Evolutionary conservation across 495 filamentous ascomycete species (phyloP), one percentile per base, ranked within the genome.

Genomic region (Neurospora hispaniola): DNA sequence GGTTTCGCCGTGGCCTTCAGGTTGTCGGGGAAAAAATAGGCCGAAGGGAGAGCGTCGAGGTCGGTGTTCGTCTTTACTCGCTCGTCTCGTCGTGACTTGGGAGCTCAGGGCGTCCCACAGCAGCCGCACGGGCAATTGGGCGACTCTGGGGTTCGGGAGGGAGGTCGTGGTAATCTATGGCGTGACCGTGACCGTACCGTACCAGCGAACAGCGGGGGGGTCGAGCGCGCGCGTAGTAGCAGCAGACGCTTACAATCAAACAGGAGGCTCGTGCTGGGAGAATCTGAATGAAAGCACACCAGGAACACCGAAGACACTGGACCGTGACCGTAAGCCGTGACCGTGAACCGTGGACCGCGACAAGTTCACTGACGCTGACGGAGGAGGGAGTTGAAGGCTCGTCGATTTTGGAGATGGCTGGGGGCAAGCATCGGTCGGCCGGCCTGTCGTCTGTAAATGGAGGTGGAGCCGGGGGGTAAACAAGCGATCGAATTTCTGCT

Each of bases 381-480:
- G 71, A 71, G 68, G 74, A 79, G 75, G 77, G 74, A 77, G 76
- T 80, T 76, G 79, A 74, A 40, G 78, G 54, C 54, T 66, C 54
- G 75, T 76, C 79, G 78, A 74, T 74, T 71, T 72, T 73, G 70
- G 73, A 75, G 79, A 82, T 80, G 80, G 80, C 79, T 81, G 80
- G 81, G 76, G 75, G 54, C 54, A 74, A 77, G 78, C 80, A 82
- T 82, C 77, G 74, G 79, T 70, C 46, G 54, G 54, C 31, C 54
- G 54, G 54, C 54, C 54, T 62, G 54, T 31, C 54, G 54, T 62
- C 54, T 62, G 54, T 62, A 62, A 59, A 62, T 76, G 71, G 73
- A 70, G 74, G 78, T 77, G 77, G 79, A 76, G 72, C 73, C 71
- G 72, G 69, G 74, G 72, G 76, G 41, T 38, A 70, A 43, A 43